Evolutionary conservation across 805 yeast species (phyloP).

Genomic region (Candida coquimbonensis): DNA sequence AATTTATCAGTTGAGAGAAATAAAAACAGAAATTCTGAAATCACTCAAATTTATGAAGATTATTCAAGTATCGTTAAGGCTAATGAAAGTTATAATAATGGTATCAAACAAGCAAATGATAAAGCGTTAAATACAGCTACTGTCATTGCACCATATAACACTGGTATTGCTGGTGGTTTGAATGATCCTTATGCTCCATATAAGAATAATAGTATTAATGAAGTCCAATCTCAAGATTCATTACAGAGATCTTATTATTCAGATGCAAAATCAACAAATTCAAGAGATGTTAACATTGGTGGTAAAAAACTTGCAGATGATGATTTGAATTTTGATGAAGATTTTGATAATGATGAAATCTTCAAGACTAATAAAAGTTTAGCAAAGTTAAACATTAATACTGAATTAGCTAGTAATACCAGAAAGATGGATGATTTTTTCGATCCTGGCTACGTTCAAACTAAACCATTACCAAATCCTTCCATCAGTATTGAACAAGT

Average conservation of each 20-base stretch:
- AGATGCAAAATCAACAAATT: conserved; percentile 4
- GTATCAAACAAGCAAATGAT: neutral
- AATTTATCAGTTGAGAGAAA: no score
- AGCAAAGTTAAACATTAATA: neutral
- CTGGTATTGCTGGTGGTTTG: conserved; percentile 3
- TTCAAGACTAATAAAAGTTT: conserved; percentile 16
- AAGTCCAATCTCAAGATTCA: conserved; percentile 3
- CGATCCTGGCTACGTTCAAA: conserved; percentile 17
- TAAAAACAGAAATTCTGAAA: conserved; percentile 22
- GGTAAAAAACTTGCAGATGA: conserved; percentile 4
- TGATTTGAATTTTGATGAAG: conserved; percentile 15
- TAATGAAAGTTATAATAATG: neutral
- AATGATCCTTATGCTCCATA: conserved; percentile 9
- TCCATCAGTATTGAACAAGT: neutral
- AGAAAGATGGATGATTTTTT: conserved; percentile 16
- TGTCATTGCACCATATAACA: conserved; percentile 2
- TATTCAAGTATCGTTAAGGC: conserved; percentile 22
- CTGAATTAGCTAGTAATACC: conserved; percentile 13
- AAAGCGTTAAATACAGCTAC: neutral
- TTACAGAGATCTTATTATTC: conserved; percentile 1
- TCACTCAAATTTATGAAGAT: conserved; percentile 27
- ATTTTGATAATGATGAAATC: conserved; percentile 23
- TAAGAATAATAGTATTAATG: neutral
- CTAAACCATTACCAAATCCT: conserved; percentile 2
- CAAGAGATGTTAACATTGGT: neutral